phyloP scores from a whole-genome alignment of 495 filamentous ascomycete species.

The Oidiodendron maius region DNA sequence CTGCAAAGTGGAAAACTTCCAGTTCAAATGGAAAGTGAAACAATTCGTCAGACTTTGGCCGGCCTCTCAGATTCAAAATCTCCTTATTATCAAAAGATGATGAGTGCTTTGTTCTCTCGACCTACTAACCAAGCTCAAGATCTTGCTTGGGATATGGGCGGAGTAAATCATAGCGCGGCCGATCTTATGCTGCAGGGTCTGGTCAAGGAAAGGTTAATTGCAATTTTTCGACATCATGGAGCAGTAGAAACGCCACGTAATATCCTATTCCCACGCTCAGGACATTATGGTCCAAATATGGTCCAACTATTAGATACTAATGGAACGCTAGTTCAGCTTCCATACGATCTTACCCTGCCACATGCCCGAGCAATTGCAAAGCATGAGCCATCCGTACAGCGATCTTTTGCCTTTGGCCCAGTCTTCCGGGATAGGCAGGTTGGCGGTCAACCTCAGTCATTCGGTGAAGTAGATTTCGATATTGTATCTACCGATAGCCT shows the following conservation, averaged over 20 bases:
- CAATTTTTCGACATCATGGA: conserved; percentile 86
- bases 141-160: conserved; percentile 74
- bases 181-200: conserved; percentile 66
- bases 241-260: conserved; percentile 75
- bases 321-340: conserved; percentile 82
- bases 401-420: conserved; percentile 82
- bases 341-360: conserved; percentile 86
- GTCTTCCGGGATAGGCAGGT: conserved; percentile 78
- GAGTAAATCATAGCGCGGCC: conserved; percentile 33
- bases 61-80: conserved; percentile 76
- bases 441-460: conserved; percentile 72
- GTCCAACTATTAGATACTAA: conserved; percentile 75
- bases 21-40: conserved; percentile 86
- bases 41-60: conserved; percentile 73
- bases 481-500: conserved; percentile 73
- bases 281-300: conserved; percentile 63
- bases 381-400: conserved; percentile 58
- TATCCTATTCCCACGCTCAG: conserved; percentile 73
- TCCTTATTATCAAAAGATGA: conserved; percentile 84
- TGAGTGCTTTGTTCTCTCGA: conserved; percentile 74
- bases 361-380: conserved; percentile 81
- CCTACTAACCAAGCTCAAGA: conserved; percentile 71
- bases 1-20: conserved; percentile 84
- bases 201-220: conserved; percentile 67
- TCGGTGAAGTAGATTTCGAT: conserved; percentile 92